Evolutionary conservation across 2,329 filamentous ascomycete species (phyloP).

Genomic region (Arthrobotrys conoides): DNA sequence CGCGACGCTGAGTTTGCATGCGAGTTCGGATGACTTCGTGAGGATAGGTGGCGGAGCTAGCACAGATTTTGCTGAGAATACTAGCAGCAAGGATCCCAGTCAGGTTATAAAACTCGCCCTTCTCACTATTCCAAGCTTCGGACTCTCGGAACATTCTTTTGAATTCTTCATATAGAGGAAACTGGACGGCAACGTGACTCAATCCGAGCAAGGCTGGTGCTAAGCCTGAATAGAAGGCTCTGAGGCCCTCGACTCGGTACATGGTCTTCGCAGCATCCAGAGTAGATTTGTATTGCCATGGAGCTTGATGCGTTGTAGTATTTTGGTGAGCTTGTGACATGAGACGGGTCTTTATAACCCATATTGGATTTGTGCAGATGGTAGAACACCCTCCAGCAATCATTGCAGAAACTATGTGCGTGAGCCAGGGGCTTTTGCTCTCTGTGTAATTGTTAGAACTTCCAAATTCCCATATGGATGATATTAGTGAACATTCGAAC

Average conservation of each 20-base stretch:
- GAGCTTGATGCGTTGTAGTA: constrained; percentile 70
- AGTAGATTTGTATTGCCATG: constrained; percentile 92
- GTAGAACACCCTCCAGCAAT: constrained; percentile 93
- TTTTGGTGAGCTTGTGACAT: constrained; percentile 87
- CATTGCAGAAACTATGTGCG: constrained; percentile 76
- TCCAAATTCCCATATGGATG: not conserved
- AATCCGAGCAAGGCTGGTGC: constrained; percentile 91
- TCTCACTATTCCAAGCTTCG: constrained; percentile 72
- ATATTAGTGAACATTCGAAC: not conserved
- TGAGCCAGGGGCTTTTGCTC: constrained; percentile 62
- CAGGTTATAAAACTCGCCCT: constrained; percentile 76
- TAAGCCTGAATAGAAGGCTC: constrained; percentile 94
- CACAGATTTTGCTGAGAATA: constrained; percentile 92
- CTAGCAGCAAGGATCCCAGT: constrained; percentile 87
- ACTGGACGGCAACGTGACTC: constrained; percentile 96
- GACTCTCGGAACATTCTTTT: constrained; percentile 94
- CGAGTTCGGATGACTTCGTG: constrained; percentile 96
- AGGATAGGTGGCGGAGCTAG: constrained; percentile 94
- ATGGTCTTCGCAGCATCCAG: constrained; percentile 94
- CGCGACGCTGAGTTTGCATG: constrained; percentile 90
- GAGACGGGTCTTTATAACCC: constrained; percentile 98
- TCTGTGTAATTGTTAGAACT: constrained; percentile 36
- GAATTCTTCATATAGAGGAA: constrained; percentile 93
- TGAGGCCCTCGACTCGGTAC: constrained; percentile 89
- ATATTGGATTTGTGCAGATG: constrained; percentile 95